These are phyloP conservation scores for Phytomonas serpens DNA, from an alignment of 208 protist species.

Conservation along the genomic window DNA sequence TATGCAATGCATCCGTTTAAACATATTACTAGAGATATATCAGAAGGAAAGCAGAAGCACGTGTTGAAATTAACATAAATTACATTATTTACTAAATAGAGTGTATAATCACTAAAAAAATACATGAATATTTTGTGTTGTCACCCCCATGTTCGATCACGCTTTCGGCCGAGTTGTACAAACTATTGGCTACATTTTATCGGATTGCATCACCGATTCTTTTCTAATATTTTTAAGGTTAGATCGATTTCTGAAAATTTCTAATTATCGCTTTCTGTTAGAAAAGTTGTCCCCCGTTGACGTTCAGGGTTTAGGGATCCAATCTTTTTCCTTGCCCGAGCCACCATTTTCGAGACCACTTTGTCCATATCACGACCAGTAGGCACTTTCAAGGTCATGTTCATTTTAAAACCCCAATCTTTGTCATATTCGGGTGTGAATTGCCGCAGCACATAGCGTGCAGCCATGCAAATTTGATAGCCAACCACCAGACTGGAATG, in stretches of 20 bases:
- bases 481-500: constrained; percentile 53
- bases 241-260: neutral
- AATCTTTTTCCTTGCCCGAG: constrained; percentile 14
- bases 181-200: neutral
- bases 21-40: constrained; percentile 9
- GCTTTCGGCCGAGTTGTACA: neutral
- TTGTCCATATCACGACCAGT: constrained; percentile 17
- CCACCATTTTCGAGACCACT: constrained; percentile 14
- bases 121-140: neutral
- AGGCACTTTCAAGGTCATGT: constrained; percentile 22
- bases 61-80: neutral
- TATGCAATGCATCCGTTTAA: neutral
- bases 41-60: constrained; percentile 1
- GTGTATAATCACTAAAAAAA: neutral
- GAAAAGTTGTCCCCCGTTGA: constrained; percentile 15
- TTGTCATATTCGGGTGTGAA: constrained; percentile 44
- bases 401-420: constrained; percentile 79
- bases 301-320: neutral
- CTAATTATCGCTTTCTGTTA: constrained; percentile 19
- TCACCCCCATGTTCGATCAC: neutral
- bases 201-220: neutral
- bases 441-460: constrained; percentile 68
- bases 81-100: neutral
- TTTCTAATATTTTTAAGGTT: neutral
- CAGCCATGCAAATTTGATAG: constrained; percentile 76